A percentile compares a stretch with the other conserved stretches of the same genome.
Conservation (phyloP, 495 filamentous ascomycete species). For the Bathelium albidoporum region DNA sequence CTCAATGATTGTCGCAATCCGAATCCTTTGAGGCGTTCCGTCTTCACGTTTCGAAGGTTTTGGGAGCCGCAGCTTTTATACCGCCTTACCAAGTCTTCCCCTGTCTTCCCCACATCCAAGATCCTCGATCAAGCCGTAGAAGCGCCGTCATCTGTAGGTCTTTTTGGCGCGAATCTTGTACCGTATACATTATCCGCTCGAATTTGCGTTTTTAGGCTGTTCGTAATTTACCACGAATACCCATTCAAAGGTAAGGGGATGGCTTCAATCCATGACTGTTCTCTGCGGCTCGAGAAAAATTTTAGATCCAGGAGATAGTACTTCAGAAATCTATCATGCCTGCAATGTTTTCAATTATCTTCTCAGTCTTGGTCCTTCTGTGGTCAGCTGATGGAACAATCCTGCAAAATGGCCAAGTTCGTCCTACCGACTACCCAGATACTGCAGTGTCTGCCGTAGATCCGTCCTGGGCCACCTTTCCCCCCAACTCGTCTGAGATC, state of each 20-base stretch:
- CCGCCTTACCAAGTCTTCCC: no score
- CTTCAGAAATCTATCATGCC: background rate
- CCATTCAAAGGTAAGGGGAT: background rate
- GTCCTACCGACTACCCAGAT: slow-evolving; percentile 30
- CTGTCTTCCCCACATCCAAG: background rate
- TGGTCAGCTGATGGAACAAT: slow-evolving; percentile 34
- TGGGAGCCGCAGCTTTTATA: no score
- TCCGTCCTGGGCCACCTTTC: slow-evolving; percentile 40
- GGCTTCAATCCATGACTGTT: background rate
- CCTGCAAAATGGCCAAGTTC: slow-evolving; percentile 52
- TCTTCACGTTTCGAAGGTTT: no score
- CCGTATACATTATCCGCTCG: background rate
- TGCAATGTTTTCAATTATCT: background rate
- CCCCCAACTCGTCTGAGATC: slow-evolving; percentile 47
- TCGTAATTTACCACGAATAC: background rate
- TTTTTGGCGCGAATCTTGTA: background rate
- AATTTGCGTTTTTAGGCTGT: background rate
- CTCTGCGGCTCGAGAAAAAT: background rate
- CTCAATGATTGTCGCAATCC: no score
- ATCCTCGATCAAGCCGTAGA: background rate
- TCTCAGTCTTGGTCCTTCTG: background rate
- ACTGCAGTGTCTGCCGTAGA: slow-evolving; percentile 34
- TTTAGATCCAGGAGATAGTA: background rate
- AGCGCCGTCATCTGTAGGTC: background rate
- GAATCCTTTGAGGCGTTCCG: no score